Base-by-base conservation (phyloP, 768 basidiomycete species). In the Daedaleopsis nitida region DNA sequence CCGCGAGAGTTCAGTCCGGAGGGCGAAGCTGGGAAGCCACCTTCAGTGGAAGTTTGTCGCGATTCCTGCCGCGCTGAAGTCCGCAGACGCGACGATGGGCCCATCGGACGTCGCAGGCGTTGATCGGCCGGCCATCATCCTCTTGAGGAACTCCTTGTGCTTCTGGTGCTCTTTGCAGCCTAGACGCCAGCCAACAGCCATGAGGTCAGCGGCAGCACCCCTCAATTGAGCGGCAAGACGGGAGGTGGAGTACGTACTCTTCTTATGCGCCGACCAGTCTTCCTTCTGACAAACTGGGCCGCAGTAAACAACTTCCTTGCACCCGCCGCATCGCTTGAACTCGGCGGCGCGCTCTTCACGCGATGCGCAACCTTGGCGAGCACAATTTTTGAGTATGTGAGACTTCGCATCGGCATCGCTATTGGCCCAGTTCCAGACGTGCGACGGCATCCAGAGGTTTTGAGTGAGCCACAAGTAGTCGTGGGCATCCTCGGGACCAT, bases 381-480 rank as follows among this genome's bases (percentile, higher is more conserved):
- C 69, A 61, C 81, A 81, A 8, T 49, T 60, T 65, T 77, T 75
- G 49, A 78, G 64, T 8, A 78, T 65, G 16, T 54, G 60, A 19
- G 62, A 61, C 63, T 73, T 76, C 17, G 72, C 77, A 42, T 75
- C 73, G 9, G 64, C 56, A 57, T 76, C 69, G n/a, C 65, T 67
- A 63, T 77, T 71, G 12, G 73, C 78, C 80, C 80, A 81, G 9
- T 73, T 68, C 80, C 80, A 81, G 13, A 77, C 76, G 48, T 72
- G 72, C 2, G 66, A 64, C n/a, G 71, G 68, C 75, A 77, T 78
- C 79, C 78, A 81, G 9, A 81, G 67, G 55, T 78, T 75, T 61
- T 80, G 80, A 1, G 77, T 70, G 10, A 78, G 63, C 75, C 76
- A 83, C 11, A 80, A 66, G 68, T 81, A 79, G 65, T 81, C 81